Evolutionary conservation across 352 stramenopile species (phyloP), one percentile per base, ranked within the genome.

Genomic region (Peronospora belbahrii): DNA sequence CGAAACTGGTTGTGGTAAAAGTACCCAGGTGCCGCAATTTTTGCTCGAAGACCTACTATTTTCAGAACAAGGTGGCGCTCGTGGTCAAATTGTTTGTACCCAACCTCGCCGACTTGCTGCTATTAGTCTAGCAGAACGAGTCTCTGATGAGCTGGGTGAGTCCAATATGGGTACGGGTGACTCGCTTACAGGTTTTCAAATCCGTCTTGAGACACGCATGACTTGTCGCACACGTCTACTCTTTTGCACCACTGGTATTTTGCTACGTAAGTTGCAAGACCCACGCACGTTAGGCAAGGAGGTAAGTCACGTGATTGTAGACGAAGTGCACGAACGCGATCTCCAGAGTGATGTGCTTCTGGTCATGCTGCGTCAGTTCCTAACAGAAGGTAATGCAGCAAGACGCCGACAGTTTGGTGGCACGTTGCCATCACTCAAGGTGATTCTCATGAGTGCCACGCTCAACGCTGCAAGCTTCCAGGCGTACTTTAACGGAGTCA

Each of bases 301-400:
- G 37, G 69, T 99, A 30, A 97, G 90, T 18, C 95, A 98, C 62
- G 83, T 99, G 41, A 92, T 99, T 38, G 85, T 99, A 11, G 97
- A 99, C 62, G 95, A 99, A 63, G 94, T 98, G 20, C 94, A 98
- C 59, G 97, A 99, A 66, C 77, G 96, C 13, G 85, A 97, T 52
- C 64, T 96, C 11, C 88, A 96, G 48, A 96, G 75, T 10, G 88
- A 97, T 37, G 88, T 97, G 30, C 52, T 97, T 15, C 52, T 97
- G 4, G 87, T 88, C 19, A 88, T 97, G 55, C 59, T 98, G 32
- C 83, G 90, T 22, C 62, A 91, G 44, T 73, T 87, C 27, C 56
- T 98, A 1, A 48, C 65, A 14, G 59, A 77, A 14, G 52, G 67
- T 10, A 81, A 81, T 25, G 43, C 59, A 8, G 48, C 42, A 28